Evolutionary conservation across 1,139 yeast genomes (phyloP).

Genomic region (Kurtzmaniella quercitrusa): DNA sequence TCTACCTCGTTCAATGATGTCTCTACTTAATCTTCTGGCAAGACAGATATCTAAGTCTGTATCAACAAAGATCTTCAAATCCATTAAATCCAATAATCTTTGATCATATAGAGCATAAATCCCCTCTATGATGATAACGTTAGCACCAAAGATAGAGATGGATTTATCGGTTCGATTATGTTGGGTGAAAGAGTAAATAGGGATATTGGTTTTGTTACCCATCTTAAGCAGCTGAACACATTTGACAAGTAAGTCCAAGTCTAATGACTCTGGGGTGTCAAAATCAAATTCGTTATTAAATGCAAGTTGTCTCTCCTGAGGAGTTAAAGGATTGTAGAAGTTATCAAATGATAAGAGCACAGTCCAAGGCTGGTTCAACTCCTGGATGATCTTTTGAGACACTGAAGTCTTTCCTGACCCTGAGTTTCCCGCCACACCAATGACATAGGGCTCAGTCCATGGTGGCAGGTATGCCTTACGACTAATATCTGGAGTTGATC

Average conservation of each 20-base stretch:
- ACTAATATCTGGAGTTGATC: slow-evolving; percentile 2
- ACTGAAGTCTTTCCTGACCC: slow-evolving; percentile 96
- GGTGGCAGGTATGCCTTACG: slow-evolving; percentile 64
- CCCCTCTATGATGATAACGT: slow-evolving; percentile 89
- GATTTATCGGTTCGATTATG: slow-evolving; percentile 72
- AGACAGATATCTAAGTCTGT: slow-evolving; percentile 91
- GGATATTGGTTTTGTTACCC: slow-evolving; percentile 59
- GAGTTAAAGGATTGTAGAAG: slow-evolving; percentile 71
- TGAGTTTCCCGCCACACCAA: slow-evolving; percentile 91
- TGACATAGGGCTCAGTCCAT: slow-evolving; percentile 93
- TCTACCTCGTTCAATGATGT: slow-evolving; percentile 80
- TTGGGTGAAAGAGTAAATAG: slow-evolving; percentile 75
- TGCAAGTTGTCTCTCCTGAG: slow-evolving; percentile 61
- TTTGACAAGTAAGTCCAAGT: slow-evolving; percentile 64
- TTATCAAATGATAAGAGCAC: slow-evolving; percentile 88
- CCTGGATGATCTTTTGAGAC: slow-evolving; percentile 75
- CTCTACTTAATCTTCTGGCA: slow-evolving; percentile 82
- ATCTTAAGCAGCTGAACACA: slow-evolving; percentile 63
- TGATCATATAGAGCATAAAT: slow-evolving; percentile 77
- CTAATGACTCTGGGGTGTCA: slow-evolving; percentile 81
- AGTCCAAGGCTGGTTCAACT: slow-evolving; percentile 91
- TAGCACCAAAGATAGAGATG: slow-evolving; percentile 87
- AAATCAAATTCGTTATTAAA: slow-evolving; percentile 71
- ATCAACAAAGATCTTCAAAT: slow-evolving; percentile 84
- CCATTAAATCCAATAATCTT: slow-evolving; percentile 70